Base-by-base conservation (phyloP, 202 grass and related monocot species). In the Carex arenaria region DNA sequence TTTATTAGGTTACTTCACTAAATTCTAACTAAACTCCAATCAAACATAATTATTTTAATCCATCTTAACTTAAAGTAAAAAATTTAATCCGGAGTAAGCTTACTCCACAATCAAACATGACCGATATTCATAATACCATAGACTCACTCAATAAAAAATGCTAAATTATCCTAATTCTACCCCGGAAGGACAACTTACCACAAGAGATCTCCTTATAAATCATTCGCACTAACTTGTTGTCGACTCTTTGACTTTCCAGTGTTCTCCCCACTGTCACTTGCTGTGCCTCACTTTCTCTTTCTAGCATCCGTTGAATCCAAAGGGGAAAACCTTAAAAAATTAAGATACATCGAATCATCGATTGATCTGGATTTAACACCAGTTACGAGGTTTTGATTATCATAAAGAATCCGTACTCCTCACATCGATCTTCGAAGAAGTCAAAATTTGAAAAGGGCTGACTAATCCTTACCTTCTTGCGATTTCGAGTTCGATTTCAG, bases 401-500 rank as follows among this genome's bases (percentile, higher is more conserved):
- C 7, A 12, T 43, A 59, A 8, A 55, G 14, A 61, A 62, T 62
- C 17, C 53, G 28, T 17, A 62, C 30, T 79, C 56, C 30, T 79
- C 56, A 20, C 17, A 80, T 80, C 40, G 12, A n/a, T 79, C 57
- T 79, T 36, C 10, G 11, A 14, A 64, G 7, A 64, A 80, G 18
- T 64, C 78, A 43, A 80, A 23, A 64, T 43, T 62, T n/a, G 26
- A 42, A 42, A 61, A 26, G 78, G 15, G 61, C 10, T 45, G 55
- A 80, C n/a, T 62, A 80, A n/a, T 47, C 6, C 14, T 5, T 80
- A 18, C 7, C 11, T 43, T 72, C 40, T 64, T n/a, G 18, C 18
- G 32, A 62, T 80, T 61, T 80, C 60, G 78, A 49, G 20, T 56
- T 61, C 7, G 55, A 61, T 62, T 80, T 80, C n/a, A 61, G 77